Evolutionary conservation across 805 yeast species (phyloP), one percentile per base, ranked within the genome.

Genomic region (Candida succiphila): DNA sequence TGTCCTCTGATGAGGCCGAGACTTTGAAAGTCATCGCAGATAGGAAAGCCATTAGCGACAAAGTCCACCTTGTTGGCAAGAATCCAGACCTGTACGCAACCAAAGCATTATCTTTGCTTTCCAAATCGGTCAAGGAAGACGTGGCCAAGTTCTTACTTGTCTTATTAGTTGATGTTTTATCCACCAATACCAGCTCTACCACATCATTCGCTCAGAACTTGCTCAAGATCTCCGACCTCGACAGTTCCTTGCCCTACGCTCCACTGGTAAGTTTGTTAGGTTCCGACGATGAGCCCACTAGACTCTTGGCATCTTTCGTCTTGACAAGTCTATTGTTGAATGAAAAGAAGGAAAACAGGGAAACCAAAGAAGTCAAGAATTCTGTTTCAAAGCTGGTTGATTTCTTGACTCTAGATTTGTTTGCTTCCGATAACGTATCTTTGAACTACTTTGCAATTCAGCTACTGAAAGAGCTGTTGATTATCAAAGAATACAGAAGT

Each of bases 1-100:
- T 88, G 25, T 60, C 78, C 29, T 69, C 68, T 32, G 74, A 72
- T 39, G 92, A 85, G 52, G 89, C 88, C 9, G 68, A 45, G 38
- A 35, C 54, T 40, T 39, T 65, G 32, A 57, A 54, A 37, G 46
- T 45, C 21, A 43, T 63, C 29, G 44, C 48, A 8, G 68, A 62
- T 36, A 49, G 41, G 29, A 34, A 49, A 13, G 58, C 63, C 15
- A 45, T 52, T 13, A 68, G 62, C 23, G 64, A 65, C 41, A 64
- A 60, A 34, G 57, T 60, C 20, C 51, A 54, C 13, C 60, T 70
- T 20, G 56, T 72, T 10, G 41, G 60, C 33, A 49, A 58, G 23
- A 65, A 73, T 37, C 55, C 70, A 25, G 69, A 67, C 18, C 51
- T 62, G 32, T 80, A 75, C 51, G 68, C 82, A 15, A 60, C 62